phyloP scores from a whole-genome alignment of 768 basidiomycete species.

The Dentipellis fragilis region DNA sequence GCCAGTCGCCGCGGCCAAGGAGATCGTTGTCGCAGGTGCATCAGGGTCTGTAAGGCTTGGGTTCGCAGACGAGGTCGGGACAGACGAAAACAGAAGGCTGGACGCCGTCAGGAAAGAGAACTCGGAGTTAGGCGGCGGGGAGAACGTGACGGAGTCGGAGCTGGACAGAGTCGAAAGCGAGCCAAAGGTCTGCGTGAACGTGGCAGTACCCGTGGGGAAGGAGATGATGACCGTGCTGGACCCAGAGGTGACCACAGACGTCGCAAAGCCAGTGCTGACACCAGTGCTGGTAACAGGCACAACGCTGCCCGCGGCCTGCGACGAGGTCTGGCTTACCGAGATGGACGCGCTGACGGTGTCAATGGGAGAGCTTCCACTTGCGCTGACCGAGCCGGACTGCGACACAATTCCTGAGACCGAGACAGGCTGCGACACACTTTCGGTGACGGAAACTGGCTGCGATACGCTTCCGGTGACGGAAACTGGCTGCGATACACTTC shows the following conservation, averaged over 20 bases:
- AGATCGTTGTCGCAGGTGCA: slow-evolving; percentile 20
- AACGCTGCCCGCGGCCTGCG: too few relatives aligned
- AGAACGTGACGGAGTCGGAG: slow-evolving; percentile 11
- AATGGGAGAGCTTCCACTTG: too few relatives aligned
- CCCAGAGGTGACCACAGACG: not conserved
- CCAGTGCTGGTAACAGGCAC: not conserved
- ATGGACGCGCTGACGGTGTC: too few relatives aligned
- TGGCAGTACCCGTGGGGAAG: slow-evolving; percentile 6
- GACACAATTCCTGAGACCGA: too few relatives aligned
- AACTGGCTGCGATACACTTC: too few relatives aligned
- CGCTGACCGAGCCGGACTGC: too few relatives aligned
- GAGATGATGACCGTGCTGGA: slow-evolving; percentile 1
- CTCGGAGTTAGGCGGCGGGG: slow-evolving; percentile 21
- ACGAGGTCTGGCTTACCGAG: too few relatives aligned
- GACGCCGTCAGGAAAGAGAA: slow-evolving; percentile 26
- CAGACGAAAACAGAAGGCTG: slow-evolving; percentile 22
- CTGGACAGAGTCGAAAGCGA: slow-evolving; percentile 5
- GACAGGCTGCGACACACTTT: too few relatives aligned
- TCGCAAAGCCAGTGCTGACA: not conserved
- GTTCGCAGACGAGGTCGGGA: slow-evolving; percentile 11
- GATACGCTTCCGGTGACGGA: too few relatives aligned
- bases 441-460: too few relatives aligned
- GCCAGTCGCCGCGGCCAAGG: slow-evolving; percentile 10
- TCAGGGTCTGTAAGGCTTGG: slow-evolving; percentile 30
- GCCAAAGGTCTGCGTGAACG: not conserved